phyloP scores from a whole-genome alignment of 2,329 filamentous ascomycete genomes.

The Parafenestella ontariensis region DNA sequence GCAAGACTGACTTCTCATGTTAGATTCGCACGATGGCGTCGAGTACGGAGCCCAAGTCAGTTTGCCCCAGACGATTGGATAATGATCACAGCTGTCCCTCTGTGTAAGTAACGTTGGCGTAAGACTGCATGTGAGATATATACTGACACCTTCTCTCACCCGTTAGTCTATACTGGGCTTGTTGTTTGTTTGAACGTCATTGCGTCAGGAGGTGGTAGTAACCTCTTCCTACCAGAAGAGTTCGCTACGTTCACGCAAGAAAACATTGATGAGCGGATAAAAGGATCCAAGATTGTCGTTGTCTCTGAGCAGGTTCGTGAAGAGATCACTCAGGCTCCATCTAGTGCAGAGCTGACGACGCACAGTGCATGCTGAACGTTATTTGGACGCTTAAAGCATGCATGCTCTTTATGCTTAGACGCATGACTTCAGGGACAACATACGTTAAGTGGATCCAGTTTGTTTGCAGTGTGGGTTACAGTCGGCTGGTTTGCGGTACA shows the following conservation, averaged over 20 bases:
- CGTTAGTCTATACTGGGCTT: constrained; percentile 53
- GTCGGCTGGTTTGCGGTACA: constrained; percentile 61
- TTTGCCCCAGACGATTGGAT: constrained; percentile 41
- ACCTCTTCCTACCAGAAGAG: constrained; percentile 50
- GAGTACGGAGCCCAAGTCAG: constrained; percentile 25
- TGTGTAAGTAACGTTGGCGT: too few relatives aligned
- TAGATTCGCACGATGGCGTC: constrained; percentile 37
- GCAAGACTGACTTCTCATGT: not conserved
- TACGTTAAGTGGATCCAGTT: constrained; percentile 56
- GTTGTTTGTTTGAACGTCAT: constrained; percentile 54
- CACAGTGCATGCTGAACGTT: constrained; percentile 69
- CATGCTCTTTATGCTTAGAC: constrained; percentile 64
- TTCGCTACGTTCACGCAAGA: constrained; percentile 44
- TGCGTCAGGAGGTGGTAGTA: constrained; percentile 52
- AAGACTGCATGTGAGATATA: too few relatives aligned
- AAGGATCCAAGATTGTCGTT: constrained; percentile 55
- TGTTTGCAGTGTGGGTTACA: constrained; percentile 57
- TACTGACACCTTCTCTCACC: too few relatives aligned
- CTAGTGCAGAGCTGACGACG: constrained; percentile 24
- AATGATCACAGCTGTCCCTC: constrained; percentile 34
- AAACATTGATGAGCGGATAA: constrained; percentile 53
- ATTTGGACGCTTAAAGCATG: constrained; percentile 66
- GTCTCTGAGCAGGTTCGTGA: constrained; percentile 52
- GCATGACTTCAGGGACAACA: constrained; percentile 58
- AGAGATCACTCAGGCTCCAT: not conserved